These are phyloP conservation scores for Metschnikowia similis DNA, from an alignment of 805 yeast species.

Conservation along the genomic window DNA sequence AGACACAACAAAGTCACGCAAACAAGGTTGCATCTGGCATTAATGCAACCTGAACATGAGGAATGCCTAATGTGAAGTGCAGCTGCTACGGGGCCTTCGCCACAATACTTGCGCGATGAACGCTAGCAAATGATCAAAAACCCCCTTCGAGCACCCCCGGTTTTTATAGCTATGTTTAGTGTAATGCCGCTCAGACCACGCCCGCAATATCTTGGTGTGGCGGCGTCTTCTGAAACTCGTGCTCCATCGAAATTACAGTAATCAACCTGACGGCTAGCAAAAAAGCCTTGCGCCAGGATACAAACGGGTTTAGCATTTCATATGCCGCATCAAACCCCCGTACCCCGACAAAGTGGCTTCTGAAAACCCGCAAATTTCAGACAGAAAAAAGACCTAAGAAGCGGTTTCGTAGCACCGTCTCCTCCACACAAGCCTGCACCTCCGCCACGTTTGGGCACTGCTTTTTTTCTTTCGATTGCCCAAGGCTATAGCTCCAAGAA, in stretches of 20 bases:
- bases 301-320: background rate
- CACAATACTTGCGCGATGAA: too few relatives aligned
- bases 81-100: too few relatives aligned
- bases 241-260: background rate
- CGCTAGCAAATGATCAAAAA: too few relatives aligned
- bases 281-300: background rate
- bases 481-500: background rate
- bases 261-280: too few relatives aligned
- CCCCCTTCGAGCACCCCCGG: too few relatives aligned
- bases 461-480: background rate
- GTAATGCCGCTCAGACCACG: too few relatives aligned
- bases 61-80: too few relatives aligned
- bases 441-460: background rate
- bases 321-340: constrained; percentile 5
- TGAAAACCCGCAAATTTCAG: constrained; percentile 4
- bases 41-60: too few relatives aligned
- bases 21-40: too few relatives aligned
- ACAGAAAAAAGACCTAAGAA: background rate
- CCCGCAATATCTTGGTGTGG: too few relatives aligned
- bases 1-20: background rate
- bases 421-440: background rate
- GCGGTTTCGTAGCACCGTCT: background rate
- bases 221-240: too few relatives aligned
- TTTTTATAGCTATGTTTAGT: too few relatives aligned
- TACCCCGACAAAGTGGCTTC: background rate